These are phyloP conservation scores for Suhomyces guaymorum DNA, from an alignment of 1,139 yeast species.

Conservation along the genomic window DNA sequence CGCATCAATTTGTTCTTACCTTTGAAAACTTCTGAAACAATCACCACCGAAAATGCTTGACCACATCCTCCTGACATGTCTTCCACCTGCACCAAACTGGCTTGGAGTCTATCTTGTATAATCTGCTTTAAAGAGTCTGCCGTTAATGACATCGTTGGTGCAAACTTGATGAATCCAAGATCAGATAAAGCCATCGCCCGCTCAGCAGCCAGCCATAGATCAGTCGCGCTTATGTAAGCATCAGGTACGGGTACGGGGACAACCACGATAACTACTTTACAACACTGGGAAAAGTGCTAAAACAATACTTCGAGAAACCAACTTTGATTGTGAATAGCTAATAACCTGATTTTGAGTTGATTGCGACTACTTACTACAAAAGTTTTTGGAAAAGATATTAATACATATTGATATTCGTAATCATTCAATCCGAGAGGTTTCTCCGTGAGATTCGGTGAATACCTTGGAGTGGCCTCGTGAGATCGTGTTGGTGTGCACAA, in stretches of 20 bases:
- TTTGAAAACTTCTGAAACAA: constrained; percentile 69
- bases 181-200: background rate
- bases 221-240: background rate
- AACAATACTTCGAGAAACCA: too few species aligned
- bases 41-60: constrained; percentile 82
- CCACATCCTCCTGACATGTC: constrained; percentile 87
- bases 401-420: background rate
- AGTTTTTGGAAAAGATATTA: too few species aligned
- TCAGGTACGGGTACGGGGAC: too few species aligned
- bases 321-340: too few species aligned
- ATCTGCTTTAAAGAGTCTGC: constrained; percentile 47
- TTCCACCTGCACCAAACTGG: constrained; percentile 60
- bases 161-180: background rate
- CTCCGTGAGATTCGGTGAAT: constrained; percentile 31
- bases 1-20: constrained; percentile 87
- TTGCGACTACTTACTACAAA: too few species aligned
- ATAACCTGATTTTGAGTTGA: too few species aligned
- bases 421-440: constrained; percentile 20
- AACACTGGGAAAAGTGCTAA: too few species aligned
- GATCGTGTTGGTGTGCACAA: constrained; percentile 36
- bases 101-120: constrained; percentile 52
- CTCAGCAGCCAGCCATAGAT: background rate
- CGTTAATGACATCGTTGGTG: constrained; percentile 38
- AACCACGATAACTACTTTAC: too few species aligned
- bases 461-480: constrained; percentile 38